Evolutionary conservation across 768 basidiomycete genomes (phyloP), one percentile per base, ranked within the genome.

Genomic region (Suillus alpinus): DNA sequence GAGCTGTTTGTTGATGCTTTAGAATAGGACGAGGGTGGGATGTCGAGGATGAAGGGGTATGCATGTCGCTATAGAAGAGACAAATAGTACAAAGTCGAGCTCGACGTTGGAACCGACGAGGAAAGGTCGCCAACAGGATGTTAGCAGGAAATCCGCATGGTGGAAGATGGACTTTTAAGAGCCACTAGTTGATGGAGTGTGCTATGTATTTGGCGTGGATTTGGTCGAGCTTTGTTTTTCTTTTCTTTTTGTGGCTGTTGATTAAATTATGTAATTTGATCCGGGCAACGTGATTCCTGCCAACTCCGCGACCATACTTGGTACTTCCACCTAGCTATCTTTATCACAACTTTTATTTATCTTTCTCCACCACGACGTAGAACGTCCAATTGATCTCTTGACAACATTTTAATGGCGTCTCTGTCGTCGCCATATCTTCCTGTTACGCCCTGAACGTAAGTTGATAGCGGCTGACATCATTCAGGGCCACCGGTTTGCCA

Each of bases 1-100:
- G 62, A 62, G 69, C 50, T 56, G 71, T 60, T 39, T 74, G 64
- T 47, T 74, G 66, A 40, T 79, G 82, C 69, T 88, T 88, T 74
- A 87, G 80, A 62, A 86, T 86, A 59, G 86, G 84, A 62, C 83
- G 79, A 46, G 82, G 83, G 4, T 52, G 20, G 7, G 52, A 56
- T 7, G 56, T 58, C 3, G 57, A 61, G 5, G 57, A 46, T 20
- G 60, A 60, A 20, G 52, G 36, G 20, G 55, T 36, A 61, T 64
- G 55, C 63, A 66, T 66, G 46, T 58, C 55, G 43, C 31, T 46
- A 47, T 10, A 20, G 23, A 43, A 49, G 53, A 20, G 41, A 40
- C 6, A 34, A 26, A 36, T 36, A 29, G 10, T 23, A 49, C 29
- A 58, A 39, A 26, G 29, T 23, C 7, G 14, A 37, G 41, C 60